Base-by-base conservation (phyloP, 2,329 filamentous ascomycete genomes). In the Mycosphaerella arachidis region DNA sequence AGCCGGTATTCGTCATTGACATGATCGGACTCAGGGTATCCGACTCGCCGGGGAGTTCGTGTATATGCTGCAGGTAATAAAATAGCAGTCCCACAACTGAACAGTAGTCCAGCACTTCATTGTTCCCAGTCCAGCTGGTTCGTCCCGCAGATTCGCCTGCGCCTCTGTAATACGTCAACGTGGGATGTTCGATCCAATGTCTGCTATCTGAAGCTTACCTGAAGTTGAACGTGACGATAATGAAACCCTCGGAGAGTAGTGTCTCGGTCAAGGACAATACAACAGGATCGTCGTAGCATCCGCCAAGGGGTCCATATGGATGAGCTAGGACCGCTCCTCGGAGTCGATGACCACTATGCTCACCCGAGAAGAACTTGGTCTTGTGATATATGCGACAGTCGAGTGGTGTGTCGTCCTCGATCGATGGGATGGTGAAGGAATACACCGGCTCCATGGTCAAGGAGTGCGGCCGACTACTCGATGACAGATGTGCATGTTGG, bases 161-260 rank as follows among this genome's bases (percentile, higher is more conserved):
- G 53, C 93, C 93, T 76, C 92, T 95, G 62, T 51, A 31, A 31
- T 48, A 33, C 0, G 53, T 68, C 65, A 68, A 68, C 6, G 13
- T 24, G 1, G 24, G 24, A 24, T 3, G 24, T 24, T 24, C 3
- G 24, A 24, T 24, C 24, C 24, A 37, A 5, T 51, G 3, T 20
- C 18, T 16, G 10, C 45, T n/a, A 40, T 33, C 12, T 13, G 24
- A 12, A 24, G 64, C 75, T 55, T 78, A 92, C 89, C 92, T 84
- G 73, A 97, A 97, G 71, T 97, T 97, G 75, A 97, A 97, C 0
- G 91, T 96, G 7, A 83, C 87, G 2, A 97, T 88, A 1, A 96
- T 73, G 69, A 85, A 95, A 1, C 90, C 90, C 55, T 81, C 76
- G 4, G 81, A 78, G n/a, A 96, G 73, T 50, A 96, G 78, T 59